These are phyloP conservation scores for Marasmius oreades DNA, from an alignment of 1,284 basidiomycete species.

Conservation along the genomic window DNA sequence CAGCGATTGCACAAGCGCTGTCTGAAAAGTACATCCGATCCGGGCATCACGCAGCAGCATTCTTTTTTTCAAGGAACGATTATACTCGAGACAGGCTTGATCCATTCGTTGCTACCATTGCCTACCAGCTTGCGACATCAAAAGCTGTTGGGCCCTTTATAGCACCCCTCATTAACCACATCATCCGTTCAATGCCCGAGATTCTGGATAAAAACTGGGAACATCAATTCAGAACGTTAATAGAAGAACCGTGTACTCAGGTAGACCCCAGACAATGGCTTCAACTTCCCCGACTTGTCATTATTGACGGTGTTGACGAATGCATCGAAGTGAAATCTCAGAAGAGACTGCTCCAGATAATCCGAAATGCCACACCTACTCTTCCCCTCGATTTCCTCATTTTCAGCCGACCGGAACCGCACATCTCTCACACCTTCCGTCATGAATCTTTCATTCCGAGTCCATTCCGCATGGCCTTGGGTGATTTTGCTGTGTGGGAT, in stretches of 20 bases:
- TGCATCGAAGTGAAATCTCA: not conserved
- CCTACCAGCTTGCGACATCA: not conserved
- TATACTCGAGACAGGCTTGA: not conserved
- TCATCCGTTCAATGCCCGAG: not conserved
- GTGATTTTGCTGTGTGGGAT: not conserved
- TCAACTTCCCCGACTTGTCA: not conserved
- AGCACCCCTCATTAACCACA: not conserved
- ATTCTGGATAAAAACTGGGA: not conserved
- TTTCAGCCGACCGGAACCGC: not conserved
- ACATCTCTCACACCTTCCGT: not conserved
- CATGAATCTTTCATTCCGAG: not conserved
- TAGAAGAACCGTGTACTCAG: not conserved
- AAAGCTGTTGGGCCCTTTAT: not conserved
- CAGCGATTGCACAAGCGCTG: not conserved
- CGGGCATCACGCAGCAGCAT: not conserved
- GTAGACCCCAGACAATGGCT: not conserved
- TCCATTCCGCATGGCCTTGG: not conserved
- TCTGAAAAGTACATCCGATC: not conserved
- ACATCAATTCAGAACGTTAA: not conserved
- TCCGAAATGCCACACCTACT: not conserved
- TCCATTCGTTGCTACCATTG: not conserved
- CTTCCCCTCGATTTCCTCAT: not conserved
- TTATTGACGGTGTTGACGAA: not conserved
- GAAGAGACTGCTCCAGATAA: not conserved
- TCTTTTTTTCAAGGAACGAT: conserved; percentile 1